Evolutionary conservation across 768 basidiomycete species (phyloP), one percentile per base, ranked within the genome.

Genomic region (Cantharellus cinnabarinus): DNA sequence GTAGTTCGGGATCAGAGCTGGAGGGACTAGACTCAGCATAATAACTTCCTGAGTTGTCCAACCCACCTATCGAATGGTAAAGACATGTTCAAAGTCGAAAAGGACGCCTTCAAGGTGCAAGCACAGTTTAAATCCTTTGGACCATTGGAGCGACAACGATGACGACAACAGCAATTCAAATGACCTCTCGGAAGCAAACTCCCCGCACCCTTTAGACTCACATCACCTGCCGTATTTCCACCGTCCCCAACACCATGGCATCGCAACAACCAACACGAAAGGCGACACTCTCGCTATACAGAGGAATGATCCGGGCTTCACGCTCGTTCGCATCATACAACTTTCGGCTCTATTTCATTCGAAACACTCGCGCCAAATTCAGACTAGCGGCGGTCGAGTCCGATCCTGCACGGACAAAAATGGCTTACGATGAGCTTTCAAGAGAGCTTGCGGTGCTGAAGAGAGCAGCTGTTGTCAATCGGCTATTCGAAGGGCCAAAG

Each of bases 241-340:
- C 20, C 20, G 20, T 29, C 14, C 53, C 14, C 7, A 59, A 39
- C 41, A 58, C n/a, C 59, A 58, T 60, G 42, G 63, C 60, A 10
- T 41, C 48, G 4, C 35, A 37, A 37, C 14, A 54, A 44, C 70
- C 70, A 14, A 65, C 69, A 20, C 58, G 65, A 54, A 57, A 64
- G 4, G 67, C 69, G 59, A 58, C 71, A 41, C 64, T 66, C 29
- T 42, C 64, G 2, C 70, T 75, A 4, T 71, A 74, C 65, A 62
- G 64, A 38, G 62, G 71, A 14, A 67, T 70, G 7, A 64, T 70
- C 40, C 62, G 67, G 15, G 65, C 71, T 5, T 69, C 73, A 5
- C 63, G 66, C 50, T 67, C 68, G 41, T 75, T 75, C 66, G 63
- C 68, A 14, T 70, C 71, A 3, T 75, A 75, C 72, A 75, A 75